Evolutionary conservation across 148 eudicot genomes (phyloP), one percentile per base, ranked within the genome.

Genomic region (Oxyria digyna): DNA sequence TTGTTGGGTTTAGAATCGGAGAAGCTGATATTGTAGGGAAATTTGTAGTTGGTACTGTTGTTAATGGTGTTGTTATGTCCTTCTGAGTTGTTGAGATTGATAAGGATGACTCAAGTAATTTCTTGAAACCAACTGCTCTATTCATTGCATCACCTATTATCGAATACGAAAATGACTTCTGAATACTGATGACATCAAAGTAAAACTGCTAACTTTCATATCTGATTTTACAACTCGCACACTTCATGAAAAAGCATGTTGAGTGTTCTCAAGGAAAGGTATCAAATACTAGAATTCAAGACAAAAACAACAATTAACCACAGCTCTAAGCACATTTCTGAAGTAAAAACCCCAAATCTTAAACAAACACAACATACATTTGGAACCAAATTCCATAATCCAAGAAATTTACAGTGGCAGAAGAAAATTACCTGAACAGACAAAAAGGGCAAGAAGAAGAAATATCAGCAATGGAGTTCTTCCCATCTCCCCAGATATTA

Each of bases 51-150:
- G 97, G 97, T 17, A 86, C 81, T 1, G 91, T 88, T 70, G 96
- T 84, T 35, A 93, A 67, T 33, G 98, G 98, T 3, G 95, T 89
- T 50, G 96, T 89, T 17, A 93, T 85, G 71, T 93, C 98, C 71
- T 62, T 82, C 78, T 85, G 70, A 8, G 77, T 74, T 42, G 77
- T 69, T 67, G 85, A 81, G 68, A 79, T 78, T 69, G 78, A 72
- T 18, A 2, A 17, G 10, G 70, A 67, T 59, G 59, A 67, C 37
- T 50, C 10, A 26, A 24, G 65, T 32, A 27, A 32, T 62, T 68
- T 73, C 24, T 68, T 59, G 24, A 35, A 10, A 18, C 52, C 26
- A 26, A 17, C 59, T 54, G 62, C 57, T 54, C 74, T 52, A 26
- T 67, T 49, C 54, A 46, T 31, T 42, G 59, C 68, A 45, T 37